phyloP scores from a whole-genome alignment of 192 early-diverging fungal species.

The Coemansia sp. region DNA sequence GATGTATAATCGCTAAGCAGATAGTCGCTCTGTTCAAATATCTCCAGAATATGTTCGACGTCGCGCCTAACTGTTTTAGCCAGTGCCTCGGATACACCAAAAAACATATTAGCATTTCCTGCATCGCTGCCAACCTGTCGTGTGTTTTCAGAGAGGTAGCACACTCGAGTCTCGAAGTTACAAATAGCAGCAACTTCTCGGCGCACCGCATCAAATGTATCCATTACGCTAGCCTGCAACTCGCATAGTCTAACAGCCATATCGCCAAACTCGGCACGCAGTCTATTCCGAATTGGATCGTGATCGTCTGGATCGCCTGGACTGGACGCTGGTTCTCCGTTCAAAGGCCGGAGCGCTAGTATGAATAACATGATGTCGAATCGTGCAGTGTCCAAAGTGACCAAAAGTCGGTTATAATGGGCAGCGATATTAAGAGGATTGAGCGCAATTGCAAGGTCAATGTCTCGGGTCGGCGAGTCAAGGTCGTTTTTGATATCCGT shows the following conservation, averaged over 20 bases:
- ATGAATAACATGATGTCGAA: slow-evolving; percentile 30
- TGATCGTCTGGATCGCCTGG: slow-evolving; percentile 2
- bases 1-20: neutral
- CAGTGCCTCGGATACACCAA: slow-evolving; percentile 16
- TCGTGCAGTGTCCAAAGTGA: slow-evolving; percentile 30
- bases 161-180: slow-evolving; percentile 2
- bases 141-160: neutral
- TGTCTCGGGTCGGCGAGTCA: slow-evolving; percentile 23
- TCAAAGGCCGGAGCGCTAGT: slow-evolving; percentile 20
- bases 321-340: neutral
- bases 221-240: slow-evolving; percentile 8
- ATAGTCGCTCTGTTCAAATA: slow-evolving; percentile 9
- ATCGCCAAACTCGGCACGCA: slow-evolving; percentile 50
- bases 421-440: slow-evolving; percentile 35
- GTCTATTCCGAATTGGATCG: slow-evolving; percentile 12
- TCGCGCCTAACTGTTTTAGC: slow-evolving; percentile 7
- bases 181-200: slow-evolving; percentile 9
- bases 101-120: slow-evolving; percentile 10
- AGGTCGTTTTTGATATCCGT: slow-evolving; percentile 9
- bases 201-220: neutral
- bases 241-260: slow-evolving; percentile 22
- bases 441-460: slow-evolving; percentile 15
- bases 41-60: slow-evolving; percentile 7
- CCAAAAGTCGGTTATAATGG: slow-evolving; percentile 34
- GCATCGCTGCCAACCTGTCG: neutral